Base-by-base conservation (phyloP, 169 alveolate genomes). In the Cryptosporidium viatorum region DNA sequence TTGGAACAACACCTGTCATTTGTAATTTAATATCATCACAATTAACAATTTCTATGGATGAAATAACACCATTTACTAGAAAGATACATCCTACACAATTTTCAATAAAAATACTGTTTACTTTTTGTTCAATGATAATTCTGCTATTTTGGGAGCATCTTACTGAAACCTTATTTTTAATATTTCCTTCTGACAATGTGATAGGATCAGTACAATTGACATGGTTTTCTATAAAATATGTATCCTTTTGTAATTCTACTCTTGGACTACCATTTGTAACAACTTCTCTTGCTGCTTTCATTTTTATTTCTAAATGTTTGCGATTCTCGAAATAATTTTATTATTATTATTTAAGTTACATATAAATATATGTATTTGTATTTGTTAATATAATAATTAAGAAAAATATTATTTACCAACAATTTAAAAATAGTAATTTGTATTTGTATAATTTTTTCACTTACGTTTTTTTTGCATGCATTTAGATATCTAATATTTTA, bases 1-100 rank as follows among this genome's bases (percentile, higher is more conserved):
- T 85, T 14, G 93, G 92, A 21, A 89, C 86, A n/a, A 48, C 68
- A 7, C 93, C 93, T 8, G 93, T 89, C 37, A 70, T 52, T 68
- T 89, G 93, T 14, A 89, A 9, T 87, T 84, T 86, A 23, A 70
- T 33, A 37, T 84, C 73, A 55, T 65, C 84, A 50, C 85, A 86
- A 23, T 86, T 86, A 23, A 86, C 91, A 29, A 86, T 68, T 45
- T 86, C 92, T 39, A 86, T 69, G 35, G 87, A 69, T 0, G 91
- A 37, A 67, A 89, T 91, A 14, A 89, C 94, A 84, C 92, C 85
- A 33, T 75, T 75, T 69, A 86, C 71, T 26, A 89, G 70, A 18
- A 89, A 55, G 8, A 71, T 55, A 59, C 92, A 85, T 29, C 86
- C 86, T 14, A 85, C 91, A 52, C 93, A 89, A 35, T 71, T 60